phyloP scores from a whole-genome alignment of 768 basidiomycete genomes.

The Phallus indusiatus region DNA sequence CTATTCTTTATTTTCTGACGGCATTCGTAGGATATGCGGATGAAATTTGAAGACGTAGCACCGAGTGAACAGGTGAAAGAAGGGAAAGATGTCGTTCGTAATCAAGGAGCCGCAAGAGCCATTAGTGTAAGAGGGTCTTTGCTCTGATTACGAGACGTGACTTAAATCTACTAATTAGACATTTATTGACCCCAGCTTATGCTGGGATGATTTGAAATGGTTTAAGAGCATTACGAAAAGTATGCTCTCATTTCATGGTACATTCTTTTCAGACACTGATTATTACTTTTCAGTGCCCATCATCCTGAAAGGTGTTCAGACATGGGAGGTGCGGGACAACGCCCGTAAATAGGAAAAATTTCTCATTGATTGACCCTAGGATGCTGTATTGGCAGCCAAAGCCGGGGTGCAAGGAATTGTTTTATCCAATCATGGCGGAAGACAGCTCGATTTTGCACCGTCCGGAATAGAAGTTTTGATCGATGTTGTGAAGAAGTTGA shows the following conservation, averaged over 20 bases:
- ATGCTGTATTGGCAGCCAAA: conserved; percentile 45
- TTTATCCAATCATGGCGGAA: conserved; percentile 51
- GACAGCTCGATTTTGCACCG: conserved; percentile 42
- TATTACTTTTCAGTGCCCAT: conserved; percentile 36
- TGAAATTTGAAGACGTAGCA: conserved; percentile 84
- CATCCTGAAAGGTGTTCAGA: conserved; percentile 56
- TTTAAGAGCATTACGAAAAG: conserved; percentile 51
- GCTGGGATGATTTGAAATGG: conserved; percentile 76
- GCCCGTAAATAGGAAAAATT: background rate
- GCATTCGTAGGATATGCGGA: conserved; percentile 73
- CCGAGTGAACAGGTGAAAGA: conserved; percentile 38
- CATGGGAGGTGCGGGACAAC: conserved; percentile 36
- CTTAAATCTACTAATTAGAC: conserved; percentile 36
- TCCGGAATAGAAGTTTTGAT: conserved; percentile 33
- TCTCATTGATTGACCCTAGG: conserved; percentile 16
- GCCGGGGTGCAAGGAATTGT: conserved; percentile 38
- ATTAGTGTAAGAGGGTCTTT: conserved; percentile 54
- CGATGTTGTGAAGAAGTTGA: conserved; percentile 30
- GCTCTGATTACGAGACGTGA: background rate
- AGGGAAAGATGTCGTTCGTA: conserved; percentile 54
- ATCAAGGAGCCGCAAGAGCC: conserved; percentile 88
- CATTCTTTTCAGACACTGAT: background rate
- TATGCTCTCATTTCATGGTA: conserved; percentile 12
- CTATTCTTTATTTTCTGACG: background rate
- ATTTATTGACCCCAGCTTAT: conserved; percentile 88